Conservation (phyloP, 805 yeast species). For the Myxozyma monticola region DNA sequence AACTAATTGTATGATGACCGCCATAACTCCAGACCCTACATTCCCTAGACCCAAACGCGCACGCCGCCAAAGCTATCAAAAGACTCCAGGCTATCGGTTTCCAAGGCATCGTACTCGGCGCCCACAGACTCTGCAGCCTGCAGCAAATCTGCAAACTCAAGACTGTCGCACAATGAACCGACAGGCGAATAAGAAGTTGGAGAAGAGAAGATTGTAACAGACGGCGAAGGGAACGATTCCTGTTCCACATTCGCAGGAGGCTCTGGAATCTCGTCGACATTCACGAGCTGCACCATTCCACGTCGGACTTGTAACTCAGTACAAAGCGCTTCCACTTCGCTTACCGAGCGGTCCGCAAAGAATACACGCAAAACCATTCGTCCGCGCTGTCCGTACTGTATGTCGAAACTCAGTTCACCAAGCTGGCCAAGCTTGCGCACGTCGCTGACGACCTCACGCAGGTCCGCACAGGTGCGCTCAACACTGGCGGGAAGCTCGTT, state of each 20-base stretch:
- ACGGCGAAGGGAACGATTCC: neutral
- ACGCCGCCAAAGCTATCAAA: too few relatives aligned
- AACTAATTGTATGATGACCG: too few relatives aligned
- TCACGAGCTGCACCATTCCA: neutral
- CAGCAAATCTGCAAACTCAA: too few relatives aligned
- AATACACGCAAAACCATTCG: slow-evolving; percentile 1
- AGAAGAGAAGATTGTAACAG: neutral
- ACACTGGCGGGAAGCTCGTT: slow-evolving; percentile 43
- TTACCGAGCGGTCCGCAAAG: slow-evolving; percentile 5
- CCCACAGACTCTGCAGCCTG: too few relatives aligned
- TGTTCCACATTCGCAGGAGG: too few relatives aligned
- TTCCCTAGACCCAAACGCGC: too few relatives aligned
- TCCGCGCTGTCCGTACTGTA: slow-evolving; percentile 2
- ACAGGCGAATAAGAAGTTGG: too few relatives aligned
- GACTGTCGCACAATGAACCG: too few relatives aligned
- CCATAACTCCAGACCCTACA: too few relatives aligned
- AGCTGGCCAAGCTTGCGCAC: slow-evolving; percentile 13
- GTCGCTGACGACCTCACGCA: slow-evolving; percentile 38
- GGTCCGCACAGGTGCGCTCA: slow-evolving; percentile 33
- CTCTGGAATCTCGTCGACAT: too few relatives aligned
- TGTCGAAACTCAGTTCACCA: slow-evolving; percentile 5
- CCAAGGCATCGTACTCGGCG: too few relatives aligned
- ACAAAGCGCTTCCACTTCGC: slow-evolving; percentile 8
- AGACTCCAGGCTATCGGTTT: too few relatives aligned
- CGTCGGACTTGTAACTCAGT: slow-evolving; percentile 6